These are phyloP conservation scores for Penicillium sp. DNA, from an alignment of 2,329 filamentous ascomycete genomes.

Conservation along the genomic window DNA sequence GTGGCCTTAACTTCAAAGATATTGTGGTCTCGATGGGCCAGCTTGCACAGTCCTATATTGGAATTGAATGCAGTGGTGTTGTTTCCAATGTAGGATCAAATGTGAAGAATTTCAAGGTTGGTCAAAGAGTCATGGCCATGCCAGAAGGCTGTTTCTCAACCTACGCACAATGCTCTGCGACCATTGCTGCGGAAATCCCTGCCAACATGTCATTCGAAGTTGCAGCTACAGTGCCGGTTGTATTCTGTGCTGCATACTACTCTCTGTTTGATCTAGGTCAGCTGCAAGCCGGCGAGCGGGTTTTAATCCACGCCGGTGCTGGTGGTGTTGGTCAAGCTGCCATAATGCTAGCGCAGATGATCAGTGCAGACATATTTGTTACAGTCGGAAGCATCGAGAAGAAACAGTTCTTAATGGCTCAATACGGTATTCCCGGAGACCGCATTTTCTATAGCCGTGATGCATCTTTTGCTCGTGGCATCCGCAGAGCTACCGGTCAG, in stretches of 20 bases:
- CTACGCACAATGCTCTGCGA: slow-evolving; percentile 28
- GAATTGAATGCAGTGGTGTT: slow-evolving; percentile 38
- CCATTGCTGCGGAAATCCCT: slow-evolving; percentile 23
- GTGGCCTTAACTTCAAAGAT: slow-evolving; percentile 40
- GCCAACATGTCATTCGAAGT: slow-evolving; percentile 23
- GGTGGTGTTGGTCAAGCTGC: slow-evolving; percentile 32
- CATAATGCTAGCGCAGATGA: slow-evolving; percentile 26
- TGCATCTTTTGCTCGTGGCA: slow-evolving; percentile 19
- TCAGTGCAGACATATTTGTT: slow-evolving; percentile 27
- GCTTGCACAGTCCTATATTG: slow-evolving; percentile 30
- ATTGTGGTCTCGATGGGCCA: slow-evolving; percentile 40
- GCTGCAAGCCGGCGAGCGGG: slow-evolving; percentile 20
- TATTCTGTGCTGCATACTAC: slow-evolving; percentile 27
- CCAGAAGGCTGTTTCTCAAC: slow-evolving; percentile 33
- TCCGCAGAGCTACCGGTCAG: slow-evolving; percentile 20
- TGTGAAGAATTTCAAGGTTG: slow-evolving; percentile 30
- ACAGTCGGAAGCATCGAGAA: slow-evolving; percentile 30
- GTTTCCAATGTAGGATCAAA: slow-evolving; percentile 33
- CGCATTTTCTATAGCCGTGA: slow-evolving; percentile 31
- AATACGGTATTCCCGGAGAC: slow-evolving; percentile 23
- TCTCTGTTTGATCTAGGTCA: slow-evolving; percentile 23
- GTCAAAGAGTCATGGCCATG: slow-evolving; percentile 38
- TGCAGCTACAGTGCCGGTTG: slow-evolving; percentile 22
- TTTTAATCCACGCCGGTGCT: slow-evolving; percentile 31
- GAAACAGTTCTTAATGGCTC: slow-evolving; percentile 22